Percentiles rank a stretch among this genome's conserved stretches.
Evolutionary conservation across 1,139 yeast genomes (phyloP).

Genomic region (Yamadazyma atmosphaerica): DNA sequence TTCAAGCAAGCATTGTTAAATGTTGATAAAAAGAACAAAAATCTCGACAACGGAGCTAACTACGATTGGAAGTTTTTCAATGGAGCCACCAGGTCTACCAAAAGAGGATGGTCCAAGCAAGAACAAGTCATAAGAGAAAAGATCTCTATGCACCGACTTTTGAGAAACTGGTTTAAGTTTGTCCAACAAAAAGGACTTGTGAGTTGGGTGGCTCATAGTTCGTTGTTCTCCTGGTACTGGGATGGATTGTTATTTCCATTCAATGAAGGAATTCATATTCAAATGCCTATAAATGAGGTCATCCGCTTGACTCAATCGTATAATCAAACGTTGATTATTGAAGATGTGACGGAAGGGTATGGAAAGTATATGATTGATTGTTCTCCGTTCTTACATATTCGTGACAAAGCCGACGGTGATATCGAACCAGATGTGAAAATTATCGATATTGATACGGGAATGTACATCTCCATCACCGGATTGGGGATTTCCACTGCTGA

Average conservation of each 20-base stretch:
- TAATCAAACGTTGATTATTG: conserved; percentile 40
- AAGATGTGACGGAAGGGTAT: conserved; percentile 25
- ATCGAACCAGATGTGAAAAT: conserved; percentile 83
- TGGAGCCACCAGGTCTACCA: conserved; percentile 37
- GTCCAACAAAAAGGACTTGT: conserved; percentile 31
- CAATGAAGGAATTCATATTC: conserved; percentile 40
- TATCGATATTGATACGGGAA: conserved; percentile 73
- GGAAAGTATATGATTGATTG: conserved; percentile 46
- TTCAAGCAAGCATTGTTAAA: conserved; percentile 34
- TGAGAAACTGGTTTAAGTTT: conserved; percentile 35
- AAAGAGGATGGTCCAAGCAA: conserved; percentile 28
- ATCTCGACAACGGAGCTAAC: conserved; percentile 36
- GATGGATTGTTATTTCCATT: conserved; percentile 39
- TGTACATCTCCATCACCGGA: conserved; percentile 70
- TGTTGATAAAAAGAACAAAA: conserved; percentile 22
- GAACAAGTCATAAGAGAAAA: conserved; percentile 25
- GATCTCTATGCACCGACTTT: conserved; percentile 30
- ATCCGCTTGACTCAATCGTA: conserved; percentile 27
- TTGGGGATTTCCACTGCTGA: conserved; percentile 39
- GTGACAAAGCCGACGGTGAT: conserved; percentile 34
- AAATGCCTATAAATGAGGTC: conserved; percentile 35
- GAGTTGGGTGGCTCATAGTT: conserved; percentile 46
- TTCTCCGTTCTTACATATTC: conserved; percentile 34
- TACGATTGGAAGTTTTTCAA: conserved; percentile 47
- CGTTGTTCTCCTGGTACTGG: conserved; percentile 44